These are phyloP conservation scores for Eucalyptus lansdowneana DNA, from an alignment of 345 rosid species.

Conservation along the genomic window DNA sequence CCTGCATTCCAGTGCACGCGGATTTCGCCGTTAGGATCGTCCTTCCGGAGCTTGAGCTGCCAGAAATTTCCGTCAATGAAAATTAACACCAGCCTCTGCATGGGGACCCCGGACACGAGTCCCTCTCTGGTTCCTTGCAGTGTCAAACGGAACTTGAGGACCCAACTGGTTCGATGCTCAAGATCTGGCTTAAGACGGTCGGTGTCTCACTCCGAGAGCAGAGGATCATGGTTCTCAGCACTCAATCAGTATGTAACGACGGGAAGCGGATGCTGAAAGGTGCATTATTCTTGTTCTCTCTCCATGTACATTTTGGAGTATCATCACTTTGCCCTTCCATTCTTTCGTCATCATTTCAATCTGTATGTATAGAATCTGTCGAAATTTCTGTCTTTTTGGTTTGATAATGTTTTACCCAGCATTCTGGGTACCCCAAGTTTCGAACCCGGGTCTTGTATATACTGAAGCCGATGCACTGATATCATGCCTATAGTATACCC, in stretches of 20 bases:
- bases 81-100: slow-evolving; percentile 50
- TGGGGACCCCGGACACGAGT: slow-evolving; percentile 46
- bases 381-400: background rate
- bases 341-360: background rate
- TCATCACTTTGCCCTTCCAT: background rate
- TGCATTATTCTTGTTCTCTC: background rate
- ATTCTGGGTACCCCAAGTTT: background rate
- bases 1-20: slow-evolving; percentile 38
- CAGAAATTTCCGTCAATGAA: slow-evolving; percentile 53
- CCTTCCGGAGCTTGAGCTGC: slow-evolving; percentile 65
- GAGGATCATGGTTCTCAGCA: slow-evolving; percentile 70
- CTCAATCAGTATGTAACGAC: slow-evolving; percentile 58
- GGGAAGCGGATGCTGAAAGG: slow-evolving; percentile 48
- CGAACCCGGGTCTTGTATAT: background rate
- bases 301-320: background rate
- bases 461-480: background rate
- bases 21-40: slow-evolving; percentile 50
- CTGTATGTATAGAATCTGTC: background rate
- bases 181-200: slow-evolving; percentile 46
- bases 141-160: slow-evolving; percentile 8
- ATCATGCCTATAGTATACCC: background rate
- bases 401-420: background rate
- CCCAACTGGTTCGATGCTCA: slow-evolving; percentile 32
- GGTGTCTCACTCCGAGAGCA: slow-evolving; percentile 20
- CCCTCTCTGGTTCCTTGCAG: slow-evolving; percentile 28